Percentiles rank a stretch among this genome's conserved stretches.
Evolutionary conservation across 208 protist genomes (phyloP).

Genomic region (Tritrichomonas foetus): DNA sequence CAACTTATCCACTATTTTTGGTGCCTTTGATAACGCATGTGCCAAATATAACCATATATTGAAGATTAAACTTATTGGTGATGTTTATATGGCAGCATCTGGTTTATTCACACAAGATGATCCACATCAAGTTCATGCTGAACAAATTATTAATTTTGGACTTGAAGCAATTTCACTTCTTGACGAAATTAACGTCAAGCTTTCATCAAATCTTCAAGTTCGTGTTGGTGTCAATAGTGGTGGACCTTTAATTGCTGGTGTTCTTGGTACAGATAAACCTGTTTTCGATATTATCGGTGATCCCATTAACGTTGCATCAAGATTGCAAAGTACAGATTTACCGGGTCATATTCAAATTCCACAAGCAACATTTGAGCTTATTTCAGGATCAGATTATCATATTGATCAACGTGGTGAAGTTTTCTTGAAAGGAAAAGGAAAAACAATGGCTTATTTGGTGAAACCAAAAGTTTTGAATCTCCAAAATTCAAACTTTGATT

Average conservation of each 20-base stretch:
- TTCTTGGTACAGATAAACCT: too few species aligned
- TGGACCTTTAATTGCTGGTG: not conserved
- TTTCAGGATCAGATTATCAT: not conserved
- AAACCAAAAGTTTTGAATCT: too few species aligned
- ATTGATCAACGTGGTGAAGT: not conserved
- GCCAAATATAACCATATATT: not conserved
- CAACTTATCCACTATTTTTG: not conserved
- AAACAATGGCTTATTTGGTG: not conserved
- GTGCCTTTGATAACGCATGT: not conserved
- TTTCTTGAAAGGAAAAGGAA: not conserved
- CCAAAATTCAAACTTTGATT: too few species aligned
- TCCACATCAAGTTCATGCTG: not conserved
- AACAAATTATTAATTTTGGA: not conserved
- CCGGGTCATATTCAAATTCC: not conserved
- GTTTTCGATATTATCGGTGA: too few species aligned
- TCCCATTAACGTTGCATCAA: too few species aligned
- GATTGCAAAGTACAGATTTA: too few species aligned
- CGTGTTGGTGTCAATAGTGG: not conserved
- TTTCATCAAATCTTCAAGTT: not conserved
- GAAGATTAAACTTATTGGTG: not conserved
- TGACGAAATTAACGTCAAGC: not conserved
- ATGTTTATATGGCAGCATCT: too few species aligned
- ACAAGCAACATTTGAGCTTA: not conserved
- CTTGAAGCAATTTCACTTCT: not conserved
- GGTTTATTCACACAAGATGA: not conserved